phyloP scores from a whole-genome alignment of 768 basidiomycete species.

The Gyrodon lividus region DNA sequence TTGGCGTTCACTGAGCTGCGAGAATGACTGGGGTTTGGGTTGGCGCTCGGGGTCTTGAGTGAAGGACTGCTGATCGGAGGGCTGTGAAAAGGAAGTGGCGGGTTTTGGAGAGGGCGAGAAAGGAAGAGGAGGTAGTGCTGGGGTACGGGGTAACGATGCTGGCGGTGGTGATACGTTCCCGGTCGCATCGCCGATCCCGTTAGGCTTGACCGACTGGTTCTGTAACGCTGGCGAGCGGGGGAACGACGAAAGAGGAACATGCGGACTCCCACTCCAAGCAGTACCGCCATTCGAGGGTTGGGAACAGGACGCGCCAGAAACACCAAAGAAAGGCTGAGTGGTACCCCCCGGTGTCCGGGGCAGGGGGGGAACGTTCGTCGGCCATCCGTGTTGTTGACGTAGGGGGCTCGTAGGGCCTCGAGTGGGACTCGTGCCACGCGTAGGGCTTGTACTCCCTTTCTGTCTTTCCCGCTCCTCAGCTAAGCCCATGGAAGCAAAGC shows the following conservation, averaged over 20 bases:
- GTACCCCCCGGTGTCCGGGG: constrained; percentile 24
- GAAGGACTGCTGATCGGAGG: no score
- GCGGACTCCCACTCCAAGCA: background rate
- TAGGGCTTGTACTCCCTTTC: background rate
- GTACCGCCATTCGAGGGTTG: background rate
- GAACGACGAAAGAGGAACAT: background rate
- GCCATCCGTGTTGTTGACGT: constrained; percentile 22
- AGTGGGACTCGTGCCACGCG: constrained; percentile 9
- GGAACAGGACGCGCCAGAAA: constrained; percentile 4
- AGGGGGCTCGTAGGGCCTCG: constrained; percentile 13
- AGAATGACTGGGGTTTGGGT: constrained; percentile 6
- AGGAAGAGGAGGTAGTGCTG: constrained; percentile 13
- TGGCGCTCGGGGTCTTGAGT: no score
- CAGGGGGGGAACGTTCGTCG: constrained; percentile 27
- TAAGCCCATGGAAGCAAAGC: constrained; percentile 31
- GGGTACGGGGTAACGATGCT: constrained; percentile 23
- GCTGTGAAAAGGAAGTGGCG: constrained; percentile 13
- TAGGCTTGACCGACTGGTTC: constrained; percentile 8
- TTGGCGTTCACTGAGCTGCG: constrained; percentile 25
- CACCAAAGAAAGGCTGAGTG: constrained; percentile 13
- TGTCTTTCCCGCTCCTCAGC: constrained; percentile 21
- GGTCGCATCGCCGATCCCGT: background rate
- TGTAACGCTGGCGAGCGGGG: background rate
- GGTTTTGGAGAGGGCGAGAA: constrained; percentile 21
- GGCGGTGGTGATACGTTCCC: constrained; percentile 5